Percentiles rank a stretch among this genome's conserved stretches.
phyloP scores from a whole-genome alignment of 192 early-diverging fungal species.

The Coemansia sp. region DNA sequence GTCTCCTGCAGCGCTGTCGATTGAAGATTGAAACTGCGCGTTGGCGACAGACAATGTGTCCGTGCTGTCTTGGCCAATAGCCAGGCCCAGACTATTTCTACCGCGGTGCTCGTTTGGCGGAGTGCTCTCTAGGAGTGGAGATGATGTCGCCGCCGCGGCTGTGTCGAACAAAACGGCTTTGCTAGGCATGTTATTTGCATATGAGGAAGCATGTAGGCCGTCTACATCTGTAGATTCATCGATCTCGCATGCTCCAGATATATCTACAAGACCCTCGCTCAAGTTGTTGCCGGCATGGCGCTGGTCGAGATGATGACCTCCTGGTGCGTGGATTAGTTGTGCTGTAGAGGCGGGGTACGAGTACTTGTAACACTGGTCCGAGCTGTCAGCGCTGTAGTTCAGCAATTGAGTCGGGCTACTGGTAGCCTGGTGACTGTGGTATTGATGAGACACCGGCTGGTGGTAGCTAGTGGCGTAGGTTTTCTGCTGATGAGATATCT shows the following conservation, averaged over 20 bases:
- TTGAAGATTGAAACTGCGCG: neutral
- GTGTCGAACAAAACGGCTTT: neutral
- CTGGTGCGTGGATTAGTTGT: neutral
- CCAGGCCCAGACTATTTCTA: conserved; percentile 8
- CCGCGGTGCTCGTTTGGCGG: neutral
- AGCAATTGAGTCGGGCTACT: neutral
- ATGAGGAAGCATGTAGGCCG: neutral
- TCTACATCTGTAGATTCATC: neutral
- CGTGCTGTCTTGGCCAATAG: neutral
- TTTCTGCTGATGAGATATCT: neutral
- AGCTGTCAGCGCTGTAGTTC: neutral
- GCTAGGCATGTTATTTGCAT: neutral
- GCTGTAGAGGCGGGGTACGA: neutral
- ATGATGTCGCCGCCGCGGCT: neutral
- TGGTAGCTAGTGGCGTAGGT: neutral
- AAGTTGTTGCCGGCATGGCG: neutral
- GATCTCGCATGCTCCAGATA: neutral
- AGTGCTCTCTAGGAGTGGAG: neutral
- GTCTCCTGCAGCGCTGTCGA: neutral
- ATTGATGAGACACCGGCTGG: neutral
- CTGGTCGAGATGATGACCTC: neutral
- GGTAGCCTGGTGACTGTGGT: neutral
- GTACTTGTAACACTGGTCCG: neutral
- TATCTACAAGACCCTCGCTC: neutral
- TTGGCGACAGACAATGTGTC: neutral